Conservation (phyloP, 2,329 filamentous ascomycete genomes). For the Botryotinia globosa region DNA sequence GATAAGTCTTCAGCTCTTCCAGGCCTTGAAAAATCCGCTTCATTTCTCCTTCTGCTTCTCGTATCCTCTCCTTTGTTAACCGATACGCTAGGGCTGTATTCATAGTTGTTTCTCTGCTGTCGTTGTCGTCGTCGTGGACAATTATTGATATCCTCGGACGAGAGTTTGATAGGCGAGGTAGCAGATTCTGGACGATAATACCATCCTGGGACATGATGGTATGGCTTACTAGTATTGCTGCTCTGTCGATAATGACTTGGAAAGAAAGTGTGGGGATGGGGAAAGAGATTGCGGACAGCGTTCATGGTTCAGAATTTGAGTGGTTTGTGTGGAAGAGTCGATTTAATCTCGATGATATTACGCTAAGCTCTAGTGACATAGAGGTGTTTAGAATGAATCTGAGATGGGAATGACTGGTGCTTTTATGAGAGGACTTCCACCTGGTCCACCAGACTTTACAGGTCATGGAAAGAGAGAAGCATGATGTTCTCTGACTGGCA, state of each 20-base stretch:
- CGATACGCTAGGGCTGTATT: background rate
- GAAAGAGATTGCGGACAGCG: background rate
- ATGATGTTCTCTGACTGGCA: background rate
- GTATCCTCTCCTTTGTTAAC: background rate
- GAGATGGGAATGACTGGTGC: background rate
- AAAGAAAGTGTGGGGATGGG: background rate
- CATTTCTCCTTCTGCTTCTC: background rate
- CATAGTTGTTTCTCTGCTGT: background rate
- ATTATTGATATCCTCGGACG: background rate
- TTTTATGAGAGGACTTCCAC: background rate
- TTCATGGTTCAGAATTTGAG: background rate
- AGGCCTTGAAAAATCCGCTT: background rate
- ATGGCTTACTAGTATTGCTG: background rate
- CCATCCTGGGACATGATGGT: background rate
- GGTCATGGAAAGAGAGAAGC: background rate
- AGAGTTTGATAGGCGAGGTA: background rate
- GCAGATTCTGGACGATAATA: background rate
- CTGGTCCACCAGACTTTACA: background rate
- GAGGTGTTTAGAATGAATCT: background rate
- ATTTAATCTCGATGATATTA: background rate
- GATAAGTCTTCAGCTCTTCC: background rate
- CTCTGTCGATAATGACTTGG: background rate
- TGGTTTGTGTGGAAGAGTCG: too few relatives aligned
- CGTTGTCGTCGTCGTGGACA: background rate
- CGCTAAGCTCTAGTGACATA: background rate